Evolutionary conservation across 2,329 filamentous ascomycete genomes (phyloP), one percentile per base, ranked within the genome.

Genomic region (Coniochaeta hoffmannii): DNA sequence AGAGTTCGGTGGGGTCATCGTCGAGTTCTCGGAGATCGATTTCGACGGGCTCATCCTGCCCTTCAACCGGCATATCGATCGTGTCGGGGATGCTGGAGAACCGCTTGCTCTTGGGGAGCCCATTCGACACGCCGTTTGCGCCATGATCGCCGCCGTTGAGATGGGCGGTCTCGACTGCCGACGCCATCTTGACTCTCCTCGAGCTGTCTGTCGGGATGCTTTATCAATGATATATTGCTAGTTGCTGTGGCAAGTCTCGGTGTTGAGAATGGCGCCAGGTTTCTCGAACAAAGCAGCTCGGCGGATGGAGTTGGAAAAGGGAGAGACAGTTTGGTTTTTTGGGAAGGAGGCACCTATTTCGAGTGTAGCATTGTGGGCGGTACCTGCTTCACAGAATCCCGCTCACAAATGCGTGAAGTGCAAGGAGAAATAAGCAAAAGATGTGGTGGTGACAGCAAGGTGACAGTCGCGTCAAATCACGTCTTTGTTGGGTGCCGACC

Each of bases 1-100:
- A 99, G 5, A 99, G 81, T 74, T 99, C 94, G 50, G 89, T 96
- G 19, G 90, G 90, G 68, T 97, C 94, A 69, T 97, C 94, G 58
- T 92, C 83, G 36, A 97, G 85, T 61, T 93, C 90, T 68, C 92
- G 88, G 54, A 97, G 83, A 68, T 95, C 90, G 65, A 99, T 90
- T 74, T 97, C 94, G 70, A 99, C 83, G 66, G 91, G 83, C 61
- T 86, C 83, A 63, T 86, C 83, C 60, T 81, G 76, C 64, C 85
- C 83, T 61, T 84, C 80, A 9, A 86, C 82, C 15, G 83, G 83
- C 58, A 87, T 83, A 63, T 87, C 84, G 68, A 87, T 85, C 50
- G 82, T 80, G 15, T 78, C 75, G 53, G 84, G 83, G 59, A 87
- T 85, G 61, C 86, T 81, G 58, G 81, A 79, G 67, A 86, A 87